phyloP scores from a whole-genome alignment of 2,329 filamentous ascomycete genomes.

The Colletotrichum somersetense region DNA sequence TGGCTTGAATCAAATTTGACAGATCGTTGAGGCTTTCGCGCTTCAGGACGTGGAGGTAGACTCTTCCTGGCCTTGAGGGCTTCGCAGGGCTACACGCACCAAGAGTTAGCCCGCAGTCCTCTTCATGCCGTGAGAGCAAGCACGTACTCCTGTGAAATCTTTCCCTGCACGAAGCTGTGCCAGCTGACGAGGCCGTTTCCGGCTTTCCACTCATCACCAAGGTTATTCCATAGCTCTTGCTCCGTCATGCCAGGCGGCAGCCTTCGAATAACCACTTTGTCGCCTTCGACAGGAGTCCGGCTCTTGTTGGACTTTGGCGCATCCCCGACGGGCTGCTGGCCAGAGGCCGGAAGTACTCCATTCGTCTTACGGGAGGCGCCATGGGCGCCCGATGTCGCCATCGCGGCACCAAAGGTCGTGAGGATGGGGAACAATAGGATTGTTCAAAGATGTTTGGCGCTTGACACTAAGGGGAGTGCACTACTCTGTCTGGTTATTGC shows the following conservation, averaged over 20 bases:
- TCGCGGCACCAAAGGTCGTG: slow-evolving; percentile 13
- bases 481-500: slow-evolving; percentile 30
- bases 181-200: slow-evolving; percentile 89
- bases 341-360: slow-evolving; percentile 65
- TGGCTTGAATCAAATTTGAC: slow-evolving; percentile 75
- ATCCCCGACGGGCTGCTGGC: slow-evolving; percentile 58
- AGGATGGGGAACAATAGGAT: background rate
- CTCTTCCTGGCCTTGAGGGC: slow-evolving; percentile 82
- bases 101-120: slow-evolving; percentile 25
- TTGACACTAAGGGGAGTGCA: slow-evolving; percentile 4
- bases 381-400: slow-evolving; percentile 37
- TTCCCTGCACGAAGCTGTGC: slow-evolving; percentile 75
- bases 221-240: slow-evolving; percentile 76
- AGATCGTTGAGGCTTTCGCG: slow-evolving; percentile 76
- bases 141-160: slow-evolving; percentile 85
- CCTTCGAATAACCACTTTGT: slow-evolving; percentile 88
- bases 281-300: slow-evolving; percentile 68
- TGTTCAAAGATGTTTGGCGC: background rate
- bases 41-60: slow-evolving; percentile 85
- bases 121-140: background rate
- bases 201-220: slow-evolving; percentile 85
- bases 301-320: slow-evolving; percentile 59
- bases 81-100: slow-evolving; percentile 76
- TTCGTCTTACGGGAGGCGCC: slow-evolving; percentile 56
- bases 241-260: slow-evolving; percentile 88